These are phyloP conservation scores for Bjerkandera adusta DNA, from an alignment of 1,284 basidiomycete genomes.

Conservation along the genomic window DNA sequence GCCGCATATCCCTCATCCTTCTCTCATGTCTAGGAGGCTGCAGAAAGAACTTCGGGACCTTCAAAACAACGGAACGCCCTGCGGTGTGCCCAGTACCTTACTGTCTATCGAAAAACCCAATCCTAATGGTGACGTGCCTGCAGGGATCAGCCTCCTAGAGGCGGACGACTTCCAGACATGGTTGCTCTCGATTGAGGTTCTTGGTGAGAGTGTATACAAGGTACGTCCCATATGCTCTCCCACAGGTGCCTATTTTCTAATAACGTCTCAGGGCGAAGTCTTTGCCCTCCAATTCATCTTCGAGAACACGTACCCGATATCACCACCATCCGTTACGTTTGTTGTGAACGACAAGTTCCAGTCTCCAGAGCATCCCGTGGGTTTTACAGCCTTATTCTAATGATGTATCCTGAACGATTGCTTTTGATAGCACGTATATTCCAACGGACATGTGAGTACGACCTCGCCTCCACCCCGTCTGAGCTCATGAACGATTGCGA, in stretches of 20 bases:
- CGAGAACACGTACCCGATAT: slow-evolving; percentile 74
- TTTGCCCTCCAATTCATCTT: slow-evolving; percentile 79
- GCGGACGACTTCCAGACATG: slow-evolving; percentile 76
- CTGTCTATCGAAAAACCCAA: slow-evolving; percentile 1
- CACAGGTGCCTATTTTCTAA: neutral
- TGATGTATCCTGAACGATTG: slow-evolving; percentile 15
- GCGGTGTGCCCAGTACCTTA: slow-evolving; percentile 45
- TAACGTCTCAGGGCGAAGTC: slow-evolving; percentile 55
- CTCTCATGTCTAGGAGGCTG: slow-evolving; percentile 41
- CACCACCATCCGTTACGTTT: slow-evolving; percentile 81
- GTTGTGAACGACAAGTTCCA: slow-evolving; percentile 59
- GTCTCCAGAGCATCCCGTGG: slow-evolving; percentile 73
- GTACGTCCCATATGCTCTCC: slow-evolving; percentile 32
- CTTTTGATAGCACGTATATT: slow-evolving; percentile 68
- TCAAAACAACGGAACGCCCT: slow-evolving; percentile 66
- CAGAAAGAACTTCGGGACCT: slow-evolving; percentile 76
- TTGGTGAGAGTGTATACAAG: slow-evolving; percentile 75
- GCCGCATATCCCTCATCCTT: neutral
- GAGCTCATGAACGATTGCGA: slow-evolving; percentile 10
- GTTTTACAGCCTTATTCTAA: slow-evolving; percentile 26
- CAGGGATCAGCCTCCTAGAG: slow-evolving; percentile 68
- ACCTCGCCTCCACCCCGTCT: neutral
- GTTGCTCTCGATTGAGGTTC: slow-evolving; percentile 73
- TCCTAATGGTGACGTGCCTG: neutral
- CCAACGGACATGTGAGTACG: slow-evolving; percentile 78